Base-by-base conservation (phyloP, 495 filamentous ascomycete species). In the Paragyromitra xinjiangensis region DNA sequence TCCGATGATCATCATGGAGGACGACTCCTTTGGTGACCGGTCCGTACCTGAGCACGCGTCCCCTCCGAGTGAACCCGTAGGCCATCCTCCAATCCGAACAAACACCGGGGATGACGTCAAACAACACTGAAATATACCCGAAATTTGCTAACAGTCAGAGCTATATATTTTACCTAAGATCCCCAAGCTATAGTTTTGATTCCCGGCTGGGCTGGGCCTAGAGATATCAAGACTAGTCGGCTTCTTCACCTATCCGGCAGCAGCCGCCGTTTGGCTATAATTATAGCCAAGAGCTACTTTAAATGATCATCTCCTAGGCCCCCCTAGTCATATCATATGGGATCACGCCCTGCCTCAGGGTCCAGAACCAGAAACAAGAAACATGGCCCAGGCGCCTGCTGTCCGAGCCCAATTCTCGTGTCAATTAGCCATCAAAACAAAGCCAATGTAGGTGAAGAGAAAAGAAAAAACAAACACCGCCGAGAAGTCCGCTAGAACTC, bases 351-450 rank as follows among this genome's bases (percentile, higher is more conserved):
- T 56, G 64, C 59, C 29, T 39, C 61, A 58, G 51, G 50, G 34
- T 24, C 51, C 48, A 64, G 44, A 65, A 42, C 14, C 22, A 65
- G 48, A 73, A 44, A 55, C 39, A 29, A 16, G 50, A 44, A 67
- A 56, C 51, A 67, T 73, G 62, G 70, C 11, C 70, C 61, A 73
- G 70, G 62, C 70, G 63, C 22, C 53, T 59, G 66, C 16, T 59
- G 66, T 58, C 53, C 40, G 53, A 69, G 51, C 39, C 64, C 42
- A 29, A 68, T 19, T 19, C 62, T 14, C 42, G 63, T 48, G 50
- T 37, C 16, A 64, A 64, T 53, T 11, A 56, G 4, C 53, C 53
- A 56, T 26, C 56, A n/a, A 53, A 53, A 6, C 53, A 55, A 19
- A 22, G 19, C 8, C 51, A 3, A 55, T 22, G 51, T 56, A 56